phyloP scores from a whole-genome alignment of 345 rosid genomes.

The Eucalyptus sp. region DNA sequence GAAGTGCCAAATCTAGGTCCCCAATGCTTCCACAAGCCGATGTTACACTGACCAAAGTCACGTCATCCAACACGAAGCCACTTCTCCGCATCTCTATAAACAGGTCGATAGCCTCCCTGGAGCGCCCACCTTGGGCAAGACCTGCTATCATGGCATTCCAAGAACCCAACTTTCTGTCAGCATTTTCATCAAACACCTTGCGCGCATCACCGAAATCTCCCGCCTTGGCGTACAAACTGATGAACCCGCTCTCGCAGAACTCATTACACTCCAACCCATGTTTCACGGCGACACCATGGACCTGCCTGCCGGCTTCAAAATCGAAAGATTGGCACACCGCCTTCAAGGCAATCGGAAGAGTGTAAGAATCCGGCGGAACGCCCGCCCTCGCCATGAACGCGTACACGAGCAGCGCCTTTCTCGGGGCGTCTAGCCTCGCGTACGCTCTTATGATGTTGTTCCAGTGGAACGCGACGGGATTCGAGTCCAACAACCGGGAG shows the following conservation, averaged over 20 bases:
- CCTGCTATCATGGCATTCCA: constrained; percentile 80
- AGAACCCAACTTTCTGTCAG: constrained; percentile 60
- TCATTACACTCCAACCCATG: constrained; percentile 44
- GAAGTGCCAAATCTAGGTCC: constrained; percentile 48
- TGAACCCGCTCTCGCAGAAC: constrained; percentile 77
- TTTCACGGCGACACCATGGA: constrained; percentile 48
- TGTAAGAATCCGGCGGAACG: constrained; percentile 51
- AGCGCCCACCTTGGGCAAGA: constrained; percentile 47
- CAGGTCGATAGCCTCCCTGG: constrained; percentile 39
- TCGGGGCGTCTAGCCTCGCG: constrained; percentile 38
- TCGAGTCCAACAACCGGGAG: constrained; percentile 21
- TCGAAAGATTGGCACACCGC: constrained; percentile 30
- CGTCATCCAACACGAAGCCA: constrained; percentile 69
- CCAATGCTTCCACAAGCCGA: constrained; percentile 80
- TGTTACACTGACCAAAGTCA: constrained; percentile 63
- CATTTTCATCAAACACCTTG: constrained; percentile 65
- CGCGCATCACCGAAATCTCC: constrained; percentile 41
- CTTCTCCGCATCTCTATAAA: constrained; percentile 38
- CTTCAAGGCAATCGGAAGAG: constrained; percentile 59
- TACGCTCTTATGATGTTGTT: constrained; percentile 70
- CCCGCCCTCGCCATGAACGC: constrained; percentile 41
- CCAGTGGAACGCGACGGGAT: constrained; percentile 34
- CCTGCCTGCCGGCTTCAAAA: constrained; percentile 31
- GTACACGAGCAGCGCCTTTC: constrained; percentile 28
- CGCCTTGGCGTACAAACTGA: constrained; percentile 31